Evolutionary conservation across 441 rosid species (phyloP).

Genomic region (Erodium moschatum): DNA sequence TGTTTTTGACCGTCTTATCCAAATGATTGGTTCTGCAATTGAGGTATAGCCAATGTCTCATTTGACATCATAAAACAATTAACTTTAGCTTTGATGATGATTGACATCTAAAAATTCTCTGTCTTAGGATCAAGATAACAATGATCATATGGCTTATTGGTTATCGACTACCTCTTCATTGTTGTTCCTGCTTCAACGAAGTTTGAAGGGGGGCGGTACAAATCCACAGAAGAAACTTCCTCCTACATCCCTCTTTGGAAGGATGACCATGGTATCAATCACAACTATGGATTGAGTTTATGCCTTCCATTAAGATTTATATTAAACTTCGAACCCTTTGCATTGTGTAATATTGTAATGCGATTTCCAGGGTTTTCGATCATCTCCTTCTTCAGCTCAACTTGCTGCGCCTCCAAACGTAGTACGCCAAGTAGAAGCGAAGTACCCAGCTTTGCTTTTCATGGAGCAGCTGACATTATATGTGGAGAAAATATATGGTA

Average conservation of each 20-base stretch:
- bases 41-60: conserved; percentile 41
- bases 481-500: conserved; percentile 77
- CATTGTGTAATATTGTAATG: no score
- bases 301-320: neutral
- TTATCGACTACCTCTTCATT: conserved; percentile 66
- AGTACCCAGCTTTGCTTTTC: conserved; percentile 84
- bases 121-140: conserved; percentile 63
- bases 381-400: conserved; percentile 57
- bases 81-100: neutral
- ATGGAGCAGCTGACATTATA: conserved; percentile 90
- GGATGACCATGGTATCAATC: conserved; percentile 47
- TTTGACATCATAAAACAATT: neutral
- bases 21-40: conserved; percentile 68
- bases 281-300: neutral
- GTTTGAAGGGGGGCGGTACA: conserved; percentile 59
- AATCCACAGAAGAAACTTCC: conserved; percentile 53
- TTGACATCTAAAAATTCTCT: neutral
- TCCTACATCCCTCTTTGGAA: conserved; percentile 68
- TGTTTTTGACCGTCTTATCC: conserved; percentile 85
- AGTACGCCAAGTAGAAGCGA: conserved; percentile 66
- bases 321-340: neutral
- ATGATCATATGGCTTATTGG: conserved; percentile 75
- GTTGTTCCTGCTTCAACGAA: conserved; percentile 72
- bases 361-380: conserved; percentile 58
- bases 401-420: conserved; percentile 46